Evolutionary conservation across 2,329 filamentous ascomycete genomes (phyloP).

Genomic region (Plectosphaerella plurivora): DNA sequence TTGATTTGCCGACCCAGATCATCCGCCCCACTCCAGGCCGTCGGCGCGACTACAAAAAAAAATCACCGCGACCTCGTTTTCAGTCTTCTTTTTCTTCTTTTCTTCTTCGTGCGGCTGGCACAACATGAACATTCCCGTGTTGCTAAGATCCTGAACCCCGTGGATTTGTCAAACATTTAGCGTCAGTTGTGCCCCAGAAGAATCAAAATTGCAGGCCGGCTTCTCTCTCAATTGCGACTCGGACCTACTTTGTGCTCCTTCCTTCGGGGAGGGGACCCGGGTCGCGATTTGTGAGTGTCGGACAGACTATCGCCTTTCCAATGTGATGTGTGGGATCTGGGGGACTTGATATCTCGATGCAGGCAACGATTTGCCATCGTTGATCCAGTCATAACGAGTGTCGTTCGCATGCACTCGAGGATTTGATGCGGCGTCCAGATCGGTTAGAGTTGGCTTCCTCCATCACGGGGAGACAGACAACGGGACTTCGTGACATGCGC

Average conservation of each 20-base stretch:
- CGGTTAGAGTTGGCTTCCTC: no score
- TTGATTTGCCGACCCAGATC: background rate
- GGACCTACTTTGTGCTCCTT: conserved; percentile 17
- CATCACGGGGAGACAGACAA: no score
- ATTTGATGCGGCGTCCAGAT: no score
- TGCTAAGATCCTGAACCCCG: conserved; percentile 63
- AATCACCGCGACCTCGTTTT: conserved; percentile 6
- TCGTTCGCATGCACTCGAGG: background rate
- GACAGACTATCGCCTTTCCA: conserved; percentile 3
- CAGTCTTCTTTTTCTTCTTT: conserved; percentile 35
- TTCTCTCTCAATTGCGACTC: conserved; percentile 27
- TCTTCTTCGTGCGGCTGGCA: conserved; percentile 77
- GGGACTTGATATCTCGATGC: background rate
- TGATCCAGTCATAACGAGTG: background rate
- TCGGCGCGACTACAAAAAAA: conserved; percentile 3
- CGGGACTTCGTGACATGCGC: no score
- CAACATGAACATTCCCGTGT: conserved; percentile 70
- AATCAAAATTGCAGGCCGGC: conserved; percentile 72
- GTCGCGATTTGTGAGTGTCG: conserved; percentile 2
- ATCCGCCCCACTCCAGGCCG: background rate
- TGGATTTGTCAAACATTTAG: conserved; percentile 45
- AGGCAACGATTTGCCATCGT: background rate
- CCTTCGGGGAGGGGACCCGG: background rate
- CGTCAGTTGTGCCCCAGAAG: conserved; percentile 78
- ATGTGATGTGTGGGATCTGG: conserved; percentile 11